A percentile compares a stretch with the other conserved stretches of the same genome.
These are phyloP conservation scores for Darksidea phi DNA, from an alignment of 495 filamentous ascomycete species.

Conservation along the genomic window DNA sequence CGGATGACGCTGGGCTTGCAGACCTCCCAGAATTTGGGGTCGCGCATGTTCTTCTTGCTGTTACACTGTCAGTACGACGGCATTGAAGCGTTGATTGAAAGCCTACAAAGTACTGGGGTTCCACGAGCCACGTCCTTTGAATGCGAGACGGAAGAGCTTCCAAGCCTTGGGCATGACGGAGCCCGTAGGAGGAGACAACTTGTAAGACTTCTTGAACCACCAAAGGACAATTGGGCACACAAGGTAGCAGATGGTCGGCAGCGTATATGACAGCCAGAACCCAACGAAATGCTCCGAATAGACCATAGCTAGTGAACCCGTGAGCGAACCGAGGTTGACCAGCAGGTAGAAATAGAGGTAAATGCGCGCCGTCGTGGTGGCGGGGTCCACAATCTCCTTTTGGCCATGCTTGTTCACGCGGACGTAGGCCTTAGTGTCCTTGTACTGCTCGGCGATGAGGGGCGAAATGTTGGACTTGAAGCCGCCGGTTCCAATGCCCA, in stretches of 20 bases:
- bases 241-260: conserved; percentile 31
- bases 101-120: conserved; percentile 20
- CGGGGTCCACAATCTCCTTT: conserved; percentile 67
- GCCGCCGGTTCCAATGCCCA: conserved; percentile 64
- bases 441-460: conserved; percentile 58
- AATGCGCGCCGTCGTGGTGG: conserved; percentile 57
- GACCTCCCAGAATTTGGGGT: conserved; percentile 31
- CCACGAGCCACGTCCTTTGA: conserved; percentile 28
- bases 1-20: conserved; percentile 27
- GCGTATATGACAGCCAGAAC: conserved; percentile 59
- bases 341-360: conserved; percentile 66
- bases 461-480: conserved; percentile 66
- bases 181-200: conserved; percentile 15
- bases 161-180: conserved; percentile 24
- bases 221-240: conserved; percentile 11
- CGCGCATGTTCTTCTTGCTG: conserved; percentile 23
- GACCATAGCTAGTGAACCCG: conserved; percentile 57
- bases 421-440: conserved; percentile 40
- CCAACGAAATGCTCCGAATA: conserved; percentile 73
- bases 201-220: conserved; percentile 27
- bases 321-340: conserved; percentile 66
- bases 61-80: neutral
- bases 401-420: conserved; percentile 22
- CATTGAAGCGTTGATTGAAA: neutral
- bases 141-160: conserved; percentile 16